Evolutionary conservation across 257 asterid species (phyloP), one percentile per base, ranked within the genome.

Genomic region (Salvia hispanica): DNA sequence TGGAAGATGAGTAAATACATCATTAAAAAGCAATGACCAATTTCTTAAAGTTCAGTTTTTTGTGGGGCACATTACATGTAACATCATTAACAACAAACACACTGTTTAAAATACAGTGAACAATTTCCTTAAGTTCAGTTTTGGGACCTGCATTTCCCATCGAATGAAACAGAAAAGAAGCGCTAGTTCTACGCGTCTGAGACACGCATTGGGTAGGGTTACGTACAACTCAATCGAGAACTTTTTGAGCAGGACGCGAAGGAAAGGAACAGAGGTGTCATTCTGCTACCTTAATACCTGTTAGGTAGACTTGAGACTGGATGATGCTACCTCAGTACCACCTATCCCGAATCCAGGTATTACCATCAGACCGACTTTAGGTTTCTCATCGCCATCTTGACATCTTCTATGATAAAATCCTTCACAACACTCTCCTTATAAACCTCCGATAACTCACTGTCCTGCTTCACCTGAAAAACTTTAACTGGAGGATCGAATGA

Each of bases 301-400:
- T 88, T 47, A 87, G 84, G 76, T 94, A 94, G 72, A 91, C 99
- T 81, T 85, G 95, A 74, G 96, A 74, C 74, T 84, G 97, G 72
- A 94, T 87, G 67, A 86, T 86, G 59, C 86, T n/a, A n/a, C n/a
- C n/a, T n/a, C n/a, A n/a, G n/a, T 84, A 63, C 96, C 97, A n/a
- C 90, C 90, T 50, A 88, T 86, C 95, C 97, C 88, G 70, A 94
- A 94, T 7, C 99, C 99, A 1, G 99, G 99, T 96, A 88, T 91
- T 5, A 94, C 96, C 96, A 91, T 88, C 67, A 94, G 58, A 37
- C 96, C 96, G 0, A 84, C 97, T 81, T 81, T 88, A 13, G 99
- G 97, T 74, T 85, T 94, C 78, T 86, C 76, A 66, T 88, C 82
- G 10, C 69, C n/a, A n/a, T n/a, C n/a, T n/a, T n/a, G n/a, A n/a